A percentile compares a stretch with the other conserved stretches of the same genome.
Conservation (phyloP, 306 rosid genomes). For the Fagus crenata region DNA sequence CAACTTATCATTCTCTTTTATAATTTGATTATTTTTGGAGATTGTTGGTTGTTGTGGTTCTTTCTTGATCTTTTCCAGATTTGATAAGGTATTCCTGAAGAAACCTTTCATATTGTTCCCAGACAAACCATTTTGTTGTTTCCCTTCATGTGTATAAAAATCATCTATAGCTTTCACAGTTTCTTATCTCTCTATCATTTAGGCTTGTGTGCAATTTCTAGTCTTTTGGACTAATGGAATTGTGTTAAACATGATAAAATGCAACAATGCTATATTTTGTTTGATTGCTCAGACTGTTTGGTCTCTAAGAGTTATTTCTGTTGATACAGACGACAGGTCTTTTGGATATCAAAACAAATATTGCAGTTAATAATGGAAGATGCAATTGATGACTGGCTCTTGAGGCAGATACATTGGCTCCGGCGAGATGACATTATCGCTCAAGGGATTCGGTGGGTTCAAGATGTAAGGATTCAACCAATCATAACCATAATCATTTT, state of each 20-base stretch:
- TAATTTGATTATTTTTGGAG: slow-evolving; percentile 2
- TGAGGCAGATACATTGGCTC: slow-evolving; percentile 83
- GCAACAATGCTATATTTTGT: slow-evolving; percentile 21
- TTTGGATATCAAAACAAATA: slow-evolving; percentile 98
- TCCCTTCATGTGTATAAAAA: not conserved
- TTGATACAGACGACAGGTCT: slow-evolving; percentile 84
- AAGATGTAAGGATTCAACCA: slow-evolving; percentile 70
- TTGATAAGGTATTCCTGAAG: not conserved
- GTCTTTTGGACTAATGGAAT: slow-evolving; percentile 20
- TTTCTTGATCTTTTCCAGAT: not conserved
- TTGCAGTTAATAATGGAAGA: slow-evolving; percentile 91
- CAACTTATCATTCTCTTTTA: not conserved
- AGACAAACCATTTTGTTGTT: not conserved
- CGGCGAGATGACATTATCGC: slow-evolving; percentile 76
- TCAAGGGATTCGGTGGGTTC: slow-evolving; percentile 86
- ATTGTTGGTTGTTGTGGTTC: not conserved
- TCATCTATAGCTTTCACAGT: not conserved
- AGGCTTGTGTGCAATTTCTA: slow-evolving; percentile 9
- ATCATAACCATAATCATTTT: too few relatives aligned
- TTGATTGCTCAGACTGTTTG: slow-evolving; percentile 16
- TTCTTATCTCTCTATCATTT: not conserved
- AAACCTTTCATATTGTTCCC: not conserved
- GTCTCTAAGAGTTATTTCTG: slow-evolving; percentile 27
- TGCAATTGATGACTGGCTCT: slow-evolving; percentile 94
- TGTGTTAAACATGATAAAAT: slow-evolving; percentile 8